phyloP scores from a whole-genome alignment of 2,329 filamentous ascomycete species.

The Colletotrichum melonis region DNA sequence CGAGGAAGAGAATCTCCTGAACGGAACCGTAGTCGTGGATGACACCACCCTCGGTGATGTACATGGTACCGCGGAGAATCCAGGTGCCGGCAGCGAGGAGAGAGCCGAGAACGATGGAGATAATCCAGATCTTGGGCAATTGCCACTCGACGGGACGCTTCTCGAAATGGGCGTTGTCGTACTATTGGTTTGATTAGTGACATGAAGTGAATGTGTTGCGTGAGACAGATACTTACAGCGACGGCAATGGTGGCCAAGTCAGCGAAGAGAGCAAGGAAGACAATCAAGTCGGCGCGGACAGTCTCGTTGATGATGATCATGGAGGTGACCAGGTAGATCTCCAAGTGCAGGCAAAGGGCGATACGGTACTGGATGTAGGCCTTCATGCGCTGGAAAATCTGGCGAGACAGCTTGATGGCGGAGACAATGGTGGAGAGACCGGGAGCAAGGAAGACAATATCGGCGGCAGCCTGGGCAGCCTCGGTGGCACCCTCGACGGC shows the following conservation, averaged over 20 bases:
- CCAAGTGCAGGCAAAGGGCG: constrained; percentile 78
- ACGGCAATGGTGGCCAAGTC: constrained; percentile 84
- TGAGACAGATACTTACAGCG: constrained; percentile 49
- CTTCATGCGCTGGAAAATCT: constrained; percentile 85
- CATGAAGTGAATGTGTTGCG: fast-evolving
- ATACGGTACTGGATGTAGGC: constrained; percentile 83
- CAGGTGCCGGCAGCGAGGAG: constrained; percentile 78
- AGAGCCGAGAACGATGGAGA: constrained; percentile 75
- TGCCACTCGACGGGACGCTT: constrained; percentile 83
- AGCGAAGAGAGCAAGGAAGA: constrained; percentile 83
- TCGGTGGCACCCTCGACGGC: constrained; percentile 79
- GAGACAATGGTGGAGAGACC: constrained; percentile 78
- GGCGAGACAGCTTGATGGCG: constrained; percentile 78
- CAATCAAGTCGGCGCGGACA: constrained; percentile 77
- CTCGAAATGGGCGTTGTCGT: constrained; percentile 83
- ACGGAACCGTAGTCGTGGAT: constrained; percentile 80
- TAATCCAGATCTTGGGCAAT: constrained; percentile 84
- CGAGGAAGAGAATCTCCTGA: constrained; percentile 80
- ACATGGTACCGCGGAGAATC: constrained; percentile 78
- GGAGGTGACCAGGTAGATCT: constrained; percentile 81
- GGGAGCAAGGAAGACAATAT: constrained; percentile 80
- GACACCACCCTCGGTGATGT: constrained; percentile 76
- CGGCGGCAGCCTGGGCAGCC: constrained; percentile 77
- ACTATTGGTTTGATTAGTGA: constrained; percentile 44
- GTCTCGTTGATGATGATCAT: constrained; percentile 87